Conservation (phyloP, 352 stramenopile genomes). For the Phytophthora citrophthora region DNA sequence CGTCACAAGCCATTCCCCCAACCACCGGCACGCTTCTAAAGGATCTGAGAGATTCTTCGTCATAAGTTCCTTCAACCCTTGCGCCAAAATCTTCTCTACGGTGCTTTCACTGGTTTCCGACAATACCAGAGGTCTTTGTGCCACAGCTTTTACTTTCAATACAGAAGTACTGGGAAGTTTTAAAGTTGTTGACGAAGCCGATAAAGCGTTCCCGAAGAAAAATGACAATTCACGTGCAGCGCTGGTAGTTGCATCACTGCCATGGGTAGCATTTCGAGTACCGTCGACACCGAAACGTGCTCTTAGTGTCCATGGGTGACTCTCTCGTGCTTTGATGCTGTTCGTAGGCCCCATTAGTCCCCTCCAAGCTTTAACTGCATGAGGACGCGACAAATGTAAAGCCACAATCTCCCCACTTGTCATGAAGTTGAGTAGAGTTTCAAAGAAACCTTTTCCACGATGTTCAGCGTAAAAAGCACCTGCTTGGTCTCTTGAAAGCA, state of each 20-base stretch:
- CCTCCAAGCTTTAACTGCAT: slow-evolving; percentile 73
- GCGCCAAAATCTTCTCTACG: slow-evolving; percentile 45
- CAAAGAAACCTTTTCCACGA: slow-evolving; percentile 65
- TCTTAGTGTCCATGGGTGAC: slow-evolving; percentile 61
- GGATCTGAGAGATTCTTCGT: slow-evolving; percentile 26
- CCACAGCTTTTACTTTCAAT: slow-evolving; percentile 8
- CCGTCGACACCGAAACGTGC: slow-evolving; percentile 83
- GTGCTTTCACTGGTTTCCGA: slow-evolving; percentile 10
- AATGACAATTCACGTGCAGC: slow-evolving; percentile 77
- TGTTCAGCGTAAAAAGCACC: slow-evolving; percentile 71
- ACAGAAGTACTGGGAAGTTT: neutral
- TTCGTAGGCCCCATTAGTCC: slow-evolving; percentile 85
- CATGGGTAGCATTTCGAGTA: slow-evolving; percentile 84
- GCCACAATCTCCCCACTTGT: slow-evolving; percentile 71
- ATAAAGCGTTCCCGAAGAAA: slow-evolving; percentile 63
- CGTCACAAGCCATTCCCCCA: slow-evolving; percentile 55
- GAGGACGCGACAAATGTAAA: slow-evolving; percentile 46
- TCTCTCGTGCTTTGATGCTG: slow-evolving; percentile 49
- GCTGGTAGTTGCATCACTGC: slow-evolving; percentile 64
- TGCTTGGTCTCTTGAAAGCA: slow-evolving; percentile 54
- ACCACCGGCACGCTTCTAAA: slow-evolving; percentile 56
- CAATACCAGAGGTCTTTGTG: slow-evolving; percentile 11
- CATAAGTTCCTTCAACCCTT: slow-evolving; percentile 50
- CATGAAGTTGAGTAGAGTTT: slow-evolving; percentile 66
- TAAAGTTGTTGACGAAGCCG: slow-evolving; percentile 12